phyloP scores from a whole-genome alignment of 495 filamentous ascomycete genomes.

The Podospora pseudocomata region DNA sequence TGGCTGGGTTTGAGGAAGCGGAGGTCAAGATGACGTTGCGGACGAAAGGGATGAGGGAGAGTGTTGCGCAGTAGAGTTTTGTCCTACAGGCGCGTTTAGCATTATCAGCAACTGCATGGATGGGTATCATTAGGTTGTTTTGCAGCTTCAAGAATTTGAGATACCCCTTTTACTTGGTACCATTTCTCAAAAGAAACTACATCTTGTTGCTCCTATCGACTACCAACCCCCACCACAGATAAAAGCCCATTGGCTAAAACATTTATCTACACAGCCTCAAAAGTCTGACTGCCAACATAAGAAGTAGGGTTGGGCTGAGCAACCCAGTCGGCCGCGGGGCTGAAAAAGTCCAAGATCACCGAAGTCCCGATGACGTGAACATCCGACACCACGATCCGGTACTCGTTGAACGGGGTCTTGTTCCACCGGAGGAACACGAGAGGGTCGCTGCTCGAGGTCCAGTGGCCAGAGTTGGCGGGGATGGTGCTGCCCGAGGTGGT shows the following conservation, averaged over 20 bases:
- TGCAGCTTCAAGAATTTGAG: background rate
- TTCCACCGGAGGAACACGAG: conserved; percentile 2
- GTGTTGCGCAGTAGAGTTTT: conserved; percentile 28
- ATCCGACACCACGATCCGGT: conserved; percentile 8
- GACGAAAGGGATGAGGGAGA: conserved; percentile 49
- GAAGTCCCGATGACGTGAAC: background rate
- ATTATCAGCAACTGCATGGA: background rate
- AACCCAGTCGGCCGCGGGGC: background rate
- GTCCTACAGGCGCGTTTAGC: background rate
- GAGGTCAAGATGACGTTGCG: conserved; percentile 39
- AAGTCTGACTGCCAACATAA: background rate
- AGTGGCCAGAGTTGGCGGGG: conserved; percentile 7
- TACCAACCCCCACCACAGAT: background rate
- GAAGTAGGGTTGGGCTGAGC: background rate
- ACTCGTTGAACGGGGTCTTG: background rate
- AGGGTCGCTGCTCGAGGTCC: conserved; percentile 3
- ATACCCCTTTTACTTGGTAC: background rate
- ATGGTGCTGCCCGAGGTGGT: conserved; percentile 4
- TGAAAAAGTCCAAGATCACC: conserved; percentile 5
- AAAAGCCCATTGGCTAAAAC: no score
- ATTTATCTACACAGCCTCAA: background rate
- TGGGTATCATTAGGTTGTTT: background rate
- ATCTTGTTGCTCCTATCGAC: background rate
- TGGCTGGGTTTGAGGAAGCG: conserved; percentile 35
- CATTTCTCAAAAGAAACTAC: no score